Conservation (phyloP, 129 eudicot species). For the Helianthus annuus region HanXRQr2.0-SUNRISE NC_035449.2:35732949-35733448, state of each 20-base stretch:
- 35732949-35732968: not conserved
- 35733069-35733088: slow-evolving; percentile 26
- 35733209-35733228: slow-evolving; percentile 42
- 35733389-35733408: not conserved
- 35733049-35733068: no score
- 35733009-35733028: not conserved
- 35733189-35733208: slow-evolving; percentile 38
- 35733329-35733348: not conserved
- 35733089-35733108: slow-evolving; percentile 12
- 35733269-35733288: slow-evolving; percentile 82
- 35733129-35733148: slow-evolving; percentile 29
- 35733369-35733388: not conserved
- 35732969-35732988: not conserved
- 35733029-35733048: no score
- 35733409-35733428: not conserved
- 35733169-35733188: slow-evolving; percentile 29
- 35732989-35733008: no score
- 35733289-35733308: slow-evolving; percentile 29
- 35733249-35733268: slow-evolving; percentile 48
- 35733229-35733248: slow-evolving; percentile 77
- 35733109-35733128: slow-evolving; percentile 27
- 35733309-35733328: not conserved
- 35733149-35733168: slow-evolving; percentile 39
- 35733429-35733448: not conserved
- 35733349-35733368: not conserved